A percentile compares a stretch with the other conserved stretches of the same genome.
phyloP scores from a whole-genome alignment of 306 rosid species.

The Abrus pulchellus region DNA sequence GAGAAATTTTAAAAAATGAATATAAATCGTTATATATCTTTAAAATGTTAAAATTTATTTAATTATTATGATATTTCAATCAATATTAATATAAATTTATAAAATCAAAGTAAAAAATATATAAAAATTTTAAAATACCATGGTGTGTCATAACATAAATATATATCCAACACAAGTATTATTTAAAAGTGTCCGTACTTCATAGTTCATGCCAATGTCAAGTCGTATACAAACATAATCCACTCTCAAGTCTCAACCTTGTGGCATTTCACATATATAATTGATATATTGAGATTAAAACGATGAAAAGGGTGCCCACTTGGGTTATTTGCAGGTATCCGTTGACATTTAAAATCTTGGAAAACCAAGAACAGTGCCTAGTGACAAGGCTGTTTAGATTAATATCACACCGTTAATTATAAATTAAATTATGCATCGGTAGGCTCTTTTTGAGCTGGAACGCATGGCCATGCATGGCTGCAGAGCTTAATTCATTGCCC shows the following conservation, averaged over 20 bases:
- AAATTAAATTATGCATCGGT: not conserved
- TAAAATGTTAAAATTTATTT: too few relatives aligned
- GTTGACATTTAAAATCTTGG: conserved; percentile 40
- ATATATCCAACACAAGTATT: too few relatives aligned
- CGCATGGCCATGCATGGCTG: conserved; percentile 53
- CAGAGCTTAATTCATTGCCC: not conserved
- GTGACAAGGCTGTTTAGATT: conserved; percentile 46
- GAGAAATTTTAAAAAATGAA: too few relatives aligned
- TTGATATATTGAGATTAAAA: conserved; percentile 4
- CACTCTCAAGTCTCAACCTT: not conserved
- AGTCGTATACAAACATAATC: conserved; percentile 18
- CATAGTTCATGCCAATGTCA: not conserved
- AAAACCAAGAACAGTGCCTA: conserved; percentile 47
- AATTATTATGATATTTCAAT: too few relatives aligned
- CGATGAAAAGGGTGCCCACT: conserved; percentile 46
- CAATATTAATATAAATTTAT: too few relatives aligned
- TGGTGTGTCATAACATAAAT: too few relatives aligned
- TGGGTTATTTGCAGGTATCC: conserved; percentile 29
- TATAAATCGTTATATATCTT: too few relatives aligned
- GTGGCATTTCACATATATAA: not conserved
- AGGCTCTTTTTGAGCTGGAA: conserved; percentile 54
- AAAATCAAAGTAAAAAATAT: too few relatives aligned
- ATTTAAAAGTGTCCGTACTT: too few relatives aligned
- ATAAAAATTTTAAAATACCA: too few relatives aligned
- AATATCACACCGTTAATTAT: conserved; percentile 30